A percentile compares a stretch with the other conserved stretches of the same genome.
Conservation (phyloP, 2,329 filamentous ascomycete genomes). For the Scytalidium lignicola region DNA sequence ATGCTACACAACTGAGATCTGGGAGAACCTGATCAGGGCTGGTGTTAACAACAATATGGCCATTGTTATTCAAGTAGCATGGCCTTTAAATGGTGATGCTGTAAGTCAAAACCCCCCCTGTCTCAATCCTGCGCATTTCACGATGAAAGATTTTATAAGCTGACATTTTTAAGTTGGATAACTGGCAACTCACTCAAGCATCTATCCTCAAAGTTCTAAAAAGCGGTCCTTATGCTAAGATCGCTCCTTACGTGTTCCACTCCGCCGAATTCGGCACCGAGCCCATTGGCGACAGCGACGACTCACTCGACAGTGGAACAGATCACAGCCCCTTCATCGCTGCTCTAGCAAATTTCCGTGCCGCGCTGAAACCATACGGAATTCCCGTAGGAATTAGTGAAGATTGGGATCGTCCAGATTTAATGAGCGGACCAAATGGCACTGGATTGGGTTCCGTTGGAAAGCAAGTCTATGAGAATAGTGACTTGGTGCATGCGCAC, state of each 20-base stretch:
- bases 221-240: background rate
- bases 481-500: background rate
- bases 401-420: background rate
- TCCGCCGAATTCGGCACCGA: background rate
- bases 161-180: too few species aligned
- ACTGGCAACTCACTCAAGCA: background rate
- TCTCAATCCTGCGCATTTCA: too few species aligned
- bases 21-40: background rate
- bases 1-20: background rate
- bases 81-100: background rate
- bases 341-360: background rate
- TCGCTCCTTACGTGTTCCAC: background rate
- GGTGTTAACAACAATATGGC: background rate
- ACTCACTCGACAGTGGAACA: background rate
- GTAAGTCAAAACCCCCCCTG: background rate
- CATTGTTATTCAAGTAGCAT: background rate
- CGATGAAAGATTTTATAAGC: too few species aligned
- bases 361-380: background rate
- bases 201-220: background rate
- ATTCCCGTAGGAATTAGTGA: background rate
- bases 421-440: background rate
- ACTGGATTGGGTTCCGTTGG: background rate
- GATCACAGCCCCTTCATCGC: background rate
- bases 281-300: background rate
- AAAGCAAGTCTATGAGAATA: background rate